Percentiles rank a stretch among this genome's conserved stretches.
Conservation (phyloP, 2,329 filamentous ascomycete genomes). For the Bisporella sp. region DNA sequence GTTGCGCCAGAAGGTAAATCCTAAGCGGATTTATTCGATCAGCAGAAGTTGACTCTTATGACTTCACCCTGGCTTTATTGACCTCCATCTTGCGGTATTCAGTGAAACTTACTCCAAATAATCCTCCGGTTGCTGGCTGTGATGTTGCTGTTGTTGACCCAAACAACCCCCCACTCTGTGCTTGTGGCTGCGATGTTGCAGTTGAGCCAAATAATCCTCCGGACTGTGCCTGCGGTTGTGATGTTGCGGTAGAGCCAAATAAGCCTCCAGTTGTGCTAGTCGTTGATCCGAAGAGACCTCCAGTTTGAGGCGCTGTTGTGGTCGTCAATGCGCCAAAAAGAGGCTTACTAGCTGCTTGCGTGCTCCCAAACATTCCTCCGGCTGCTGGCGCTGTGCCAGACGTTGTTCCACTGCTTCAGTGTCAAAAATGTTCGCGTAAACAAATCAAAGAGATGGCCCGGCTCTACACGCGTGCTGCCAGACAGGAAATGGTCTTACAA, state of each 20-base stretch:
- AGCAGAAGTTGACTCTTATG: no score
- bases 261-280: constrained; percentile 17
- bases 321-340: constrained; percentile 26
- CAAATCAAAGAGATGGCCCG: constrained; percentile 18
- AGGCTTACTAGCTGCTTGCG: constrained; percentile 20
- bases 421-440: constrained; percentile 15
- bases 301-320: constrained; percentile 16
- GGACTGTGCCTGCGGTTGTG: constrained; percentile 12
- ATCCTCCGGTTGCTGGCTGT: constrained; percentile 15
- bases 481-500: constrained; percentile 34
- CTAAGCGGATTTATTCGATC: no score
- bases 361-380: constrained; percentile 27
- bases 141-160: constrained; percentile 11
- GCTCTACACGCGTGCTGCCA: constrained; percentile 8
- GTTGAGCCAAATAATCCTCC: constrained; percentile 26
- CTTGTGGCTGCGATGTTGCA: constrained; percentile 8
- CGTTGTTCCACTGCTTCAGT: constrained; percentile 19
- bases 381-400: constrained; percentile 16
- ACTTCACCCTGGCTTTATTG: no score
- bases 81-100: no score
- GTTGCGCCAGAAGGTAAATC: no score
- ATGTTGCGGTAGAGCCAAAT: constrained; percentile 22
- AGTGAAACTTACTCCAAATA: constrained; percentile 21
- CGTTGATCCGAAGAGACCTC: constrained; percentile 28
- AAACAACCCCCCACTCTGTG: constrained; percentile 14